Evolutionary conservation across 2,329 filamentous ascomycete species (phyloP), one percentile per base, ranked within the genome.

Genomic region (Hymenoscyphus infarciens): DNA sequence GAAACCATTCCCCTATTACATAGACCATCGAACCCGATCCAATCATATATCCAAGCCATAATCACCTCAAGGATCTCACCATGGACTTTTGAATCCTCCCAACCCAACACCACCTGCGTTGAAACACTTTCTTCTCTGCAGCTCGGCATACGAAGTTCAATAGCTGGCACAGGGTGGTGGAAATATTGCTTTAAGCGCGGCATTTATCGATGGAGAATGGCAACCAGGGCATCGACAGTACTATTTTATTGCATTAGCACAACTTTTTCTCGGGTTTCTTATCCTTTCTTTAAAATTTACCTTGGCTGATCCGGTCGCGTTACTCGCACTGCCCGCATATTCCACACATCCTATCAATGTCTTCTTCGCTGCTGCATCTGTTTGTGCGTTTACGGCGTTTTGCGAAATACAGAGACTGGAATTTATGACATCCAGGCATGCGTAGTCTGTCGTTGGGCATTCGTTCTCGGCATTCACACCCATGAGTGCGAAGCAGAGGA

Each of bases 331-430:
- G 7, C 56, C 58, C 25, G 61, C 56, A 57, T 35, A 61, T 7
- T 59, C 52, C 39, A 65, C 65, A 39, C 65, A 67, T 31, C 59
- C 59, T 5, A 58, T 55, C 61, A 67, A 22, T 22, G 38, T 56
- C n/a, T 49, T 22, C 16, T 49, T 49, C n/a, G 42, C 42, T 22
- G n/a, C 19, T 13, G 56, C 63, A 55, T 45, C 63, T n/a, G 65
- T 65, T n/a, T 35, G 27, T 15, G 38, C 29, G 8, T 35, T 31
- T n/a, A 29, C n/a, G 13, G 33, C 63, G 33, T 42, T 63, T 57
- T 66, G 62, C 19, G 59, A 61, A 16, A 66, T 57, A 42, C 65
- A 67, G 25, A 62, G 56, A 60, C 61, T 63, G 27, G 62, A 63
- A 38, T 63, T 63, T 60, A 63, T 63, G 3, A 63, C 49, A 38